phyloP scores from a whole-genome alignment of 495 filamentous ascomycete species.

The Penicillium lividum region DNA sequence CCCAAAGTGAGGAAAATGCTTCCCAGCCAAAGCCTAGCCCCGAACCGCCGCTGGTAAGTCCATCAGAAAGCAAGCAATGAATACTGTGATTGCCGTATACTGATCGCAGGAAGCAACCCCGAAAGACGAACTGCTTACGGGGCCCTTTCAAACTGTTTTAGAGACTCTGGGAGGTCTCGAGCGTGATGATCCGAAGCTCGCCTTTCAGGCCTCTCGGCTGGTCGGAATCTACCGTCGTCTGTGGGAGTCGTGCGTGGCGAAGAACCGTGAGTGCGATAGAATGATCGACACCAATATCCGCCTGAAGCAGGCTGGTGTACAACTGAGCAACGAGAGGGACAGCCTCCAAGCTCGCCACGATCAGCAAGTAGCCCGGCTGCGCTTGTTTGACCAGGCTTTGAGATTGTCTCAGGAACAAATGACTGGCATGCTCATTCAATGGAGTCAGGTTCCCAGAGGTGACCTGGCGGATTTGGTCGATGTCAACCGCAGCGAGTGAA shows the following conservation, averaged over 20 bases:
- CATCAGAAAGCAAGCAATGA: not conserved
- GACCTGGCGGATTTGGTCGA: not conserved
- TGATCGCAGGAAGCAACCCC: not conserved
- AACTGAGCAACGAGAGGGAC: conserved; percentile 13
- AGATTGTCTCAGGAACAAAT: conserved; percentile 6
- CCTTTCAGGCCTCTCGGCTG: conserved; percentile 9
- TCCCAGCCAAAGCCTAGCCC: not conserved
- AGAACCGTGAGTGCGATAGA: conserved; percentile 8
- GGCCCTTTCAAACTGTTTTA: conserved; percentile 7
- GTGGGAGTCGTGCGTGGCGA: conserved; percentile 14
- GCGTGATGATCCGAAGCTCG: conserved; percentile 14
- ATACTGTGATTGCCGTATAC: not conserved
- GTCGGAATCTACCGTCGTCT: conserved; percentile 10
- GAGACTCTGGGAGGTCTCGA: conserved; percentile 8
- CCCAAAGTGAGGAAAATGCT: not conserved
- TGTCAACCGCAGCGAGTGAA: not conserved
- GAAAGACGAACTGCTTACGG: not conserved
- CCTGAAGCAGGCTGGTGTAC: conserved; percentile 4
- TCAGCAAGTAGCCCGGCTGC: conserved; percentile 10
- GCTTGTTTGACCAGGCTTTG: conserved; percentile 8
- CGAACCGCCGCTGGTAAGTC: not conserved
- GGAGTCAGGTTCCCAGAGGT: conserved; percentile 7
- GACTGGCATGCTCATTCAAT: conserved; percentile 10
- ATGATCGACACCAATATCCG: conserved; percentile 1
- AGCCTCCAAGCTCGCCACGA: conserved; percentile 12